These are phyloP conservation scores for Fusarium newnesense DNA, from an alignment of 2,329 filamentous ascomycete genomes.

Conservation along the genomic window DNA sequence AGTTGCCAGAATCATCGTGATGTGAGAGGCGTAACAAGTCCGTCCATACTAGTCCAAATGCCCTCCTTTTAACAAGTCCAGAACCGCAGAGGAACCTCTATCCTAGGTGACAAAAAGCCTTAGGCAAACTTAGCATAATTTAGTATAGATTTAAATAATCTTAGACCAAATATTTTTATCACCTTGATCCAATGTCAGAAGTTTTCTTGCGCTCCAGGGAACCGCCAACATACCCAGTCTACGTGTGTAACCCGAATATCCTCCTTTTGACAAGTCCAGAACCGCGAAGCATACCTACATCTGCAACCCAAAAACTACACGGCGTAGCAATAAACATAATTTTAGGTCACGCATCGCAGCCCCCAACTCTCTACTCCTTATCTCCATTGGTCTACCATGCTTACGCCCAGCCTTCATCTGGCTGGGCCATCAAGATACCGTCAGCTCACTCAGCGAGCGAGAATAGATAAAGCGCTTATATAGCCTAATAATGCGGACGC, in stretches of 20 bases:
- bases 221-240: too few relatives aligned
- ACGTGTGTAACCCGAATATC: neutral
- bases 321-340: neutral
- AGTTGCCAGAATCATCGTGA: neutral
- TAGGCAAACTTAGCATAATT: too few relatives aligned
- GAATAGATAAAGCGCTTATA: conserved; percentile 12
- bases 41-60: neutral
- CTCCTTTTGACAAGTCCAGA: neutral
- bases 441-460: conserved; percentile 13
- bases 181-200: too few relatives aligned
- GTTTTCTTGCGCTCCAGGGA: too few relatives aligned
- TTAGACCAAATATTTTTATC: too few relatives aligned
- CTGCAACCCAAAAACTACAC: neutral
- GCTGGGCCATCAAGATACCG: neutral
- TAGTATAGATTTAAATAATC: too few relatives aligned
- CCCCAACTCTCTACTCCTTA: neutral
- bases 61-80: neutral
- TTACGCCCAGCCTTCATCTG: neutral
- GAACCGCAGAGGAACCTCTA: too few relatives aligned
- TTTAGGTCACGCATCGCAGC: neutral
- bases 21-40: neutral
- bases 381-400: neutral
- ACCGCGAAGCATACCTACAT: neutral
- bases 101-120: too few relatives aligned
- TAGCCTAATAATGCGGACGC: neutral